Percentiles rank a stretch among this genome's conserved stretches.
Evolutionary conservation across 2,329 filamentous ascomycete genomes (phyloP).

Genomic region (Ceratocystis ficicola): DNA sequence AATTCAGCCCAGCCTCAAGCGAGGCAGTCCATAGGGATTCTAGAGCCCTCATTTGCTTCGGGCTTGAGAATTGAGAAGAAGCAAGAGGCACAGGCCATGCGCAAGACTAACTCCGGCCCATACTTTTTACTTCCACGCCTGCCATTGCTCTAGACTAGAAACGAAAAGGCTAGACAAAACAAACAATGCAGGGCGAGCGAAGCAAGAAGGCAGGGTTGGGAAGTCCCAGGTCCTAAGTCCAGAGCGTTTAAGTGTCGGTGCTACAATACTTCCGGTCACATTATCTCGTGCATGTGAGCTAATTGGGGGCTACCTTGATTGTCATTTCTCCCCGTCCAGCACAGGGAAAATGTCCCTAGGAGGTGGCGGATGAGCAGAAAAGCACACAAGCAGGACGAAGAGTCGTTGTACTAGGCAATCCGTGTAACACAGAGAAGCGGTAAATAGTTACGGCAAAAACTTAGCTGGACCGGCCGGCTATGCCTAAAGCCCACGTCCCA

Average conservation of each 20-base stretch:
- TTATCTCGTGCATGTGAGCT: background rate
- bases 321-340: background rate
- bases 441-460: background rate
- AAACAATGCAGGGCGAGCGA: background rate
- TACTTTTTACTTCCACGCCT: too few relatives aligned
- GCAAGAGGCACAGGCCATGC: background rate
- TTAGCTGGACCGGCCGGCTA: background rate
- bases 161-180: background rate
- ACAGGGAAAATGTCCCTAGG: background rate
- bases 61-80: background rate
- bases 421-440: constrained; percentile 9
- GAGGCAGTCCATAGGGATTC: background rate
- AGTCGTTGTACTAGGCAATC: background rate
- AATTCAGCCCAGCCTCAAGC: background rate
- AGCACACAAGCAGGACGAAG: background rate
- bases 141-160: background rate
- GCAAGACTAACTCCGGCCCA: background rate
- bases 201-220: background rate
- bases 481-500: background rate
- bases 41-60: background rate
- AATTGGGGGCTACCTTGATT: background rate
- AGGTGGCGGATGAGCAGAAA: background rate
- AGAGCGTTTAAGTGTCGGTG: background rate
- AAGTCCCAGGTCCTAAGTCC: background rate
- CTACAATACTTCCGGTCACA: background rate